A percentile compares a stretch with the other conserved stretches of the same genome.
These are phyloP conservation scores for Ganoderma meredithae DNA, from an alignment of 1,284 basidiomycete species.

Conservation along the genomic window DNA sequence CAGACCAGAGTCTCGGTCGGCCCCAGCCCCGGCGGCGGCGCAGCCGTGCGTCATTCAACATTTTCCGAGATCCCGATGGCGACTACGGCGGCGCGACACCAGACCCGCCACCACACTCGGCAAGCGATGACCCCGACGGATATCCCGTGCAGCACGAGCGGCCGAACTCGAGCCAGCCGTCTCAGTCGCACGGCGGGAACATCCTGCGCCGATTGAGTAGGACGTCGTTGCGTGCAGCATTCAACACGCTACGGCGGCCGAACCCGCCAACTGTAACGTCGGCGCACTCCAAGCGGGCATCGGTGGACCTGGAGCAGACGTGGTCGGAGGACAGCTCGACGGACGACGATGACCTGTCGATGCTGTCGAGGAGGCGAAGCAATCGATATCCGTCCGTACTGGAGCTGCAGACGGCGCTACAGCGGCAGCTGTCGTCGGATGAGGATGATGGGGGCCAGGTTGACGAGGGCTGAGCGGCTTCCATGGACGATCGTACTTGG, in stretches of 20 bases:
- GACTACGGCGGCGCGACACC: slow-evolving; percentile 40
- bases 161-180: slow-evolving; percentile 9
- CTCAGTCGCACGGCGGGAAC: slow-evolving; percentile 14
- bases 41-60: slow-evolving; percentile 16
- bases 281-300: slow-evolving; percentile 39
- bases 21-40: slow-evolving; percentile 29
- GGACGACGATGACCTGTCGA: slow-evolving; percentile 57
- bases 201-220: slow-evolving; percentile 49
- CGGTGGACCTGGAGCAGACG: slow-evolving; percentile 35
- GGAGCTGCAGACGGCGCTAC: slow-evolving; percentile 34
- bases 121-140: slow-evolving; percentile 27
- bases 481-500: neutral
- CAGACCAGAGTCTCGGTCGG: slow-evolving; percentile 26
- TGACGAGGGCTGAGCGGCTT: slow-evolving; percentile 20
- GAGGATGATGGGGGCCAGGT: slow-evolving; percentile 24
- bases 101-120: slow-evolving; percentile 37
- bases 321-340: slow-evolving; percentile 78
- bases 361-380: slow-evolving; percentile 37
- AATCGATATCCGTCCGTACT: slow-evolving; percentile 35
- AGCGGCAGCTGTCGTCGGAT: slow-evolving; percentile 26
- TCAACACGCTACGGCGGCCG: slow-evolving; percentile 45
- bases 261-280: slow-evolving; percentile 10
- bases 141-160: slow-evolving; percentile 13
- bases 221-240: slow-evolving; percentile 57
- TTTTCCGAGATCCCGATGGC: slow-evolving; percentile 27